phyloP scores from a whole-genome alignment of 73 alveolate genomes.

The Tetrahymena elliotti region DNA sequence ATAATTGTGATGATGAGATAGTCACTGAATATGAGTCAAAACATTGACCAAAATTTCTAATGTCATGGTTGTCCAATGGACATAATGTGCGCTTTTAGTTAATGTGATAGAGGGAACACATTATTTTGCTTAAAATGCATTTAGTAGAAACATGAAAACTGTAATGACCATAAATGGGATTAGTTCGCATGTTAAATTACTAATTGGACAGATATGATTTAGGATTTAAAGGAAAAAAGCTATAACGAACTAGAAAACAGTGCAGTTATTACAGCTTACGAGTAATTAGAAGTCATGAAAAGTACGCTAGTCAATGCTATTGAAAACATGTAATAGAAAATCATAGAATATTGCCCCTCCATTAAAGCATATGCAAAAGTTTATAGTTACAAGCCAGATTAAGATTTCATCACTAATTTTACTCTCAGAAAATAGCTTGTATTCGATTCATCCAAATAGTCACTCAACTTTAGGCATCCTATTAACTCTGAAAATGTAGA shows the following conservation, averaged over 20 bases:
- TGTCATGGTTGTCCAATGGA: neutral
- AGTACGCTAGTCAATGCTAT: neutral
- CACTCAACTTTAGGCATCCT: neutral
- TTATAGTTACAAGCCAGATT: neutral
- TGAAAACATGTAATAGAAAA: neutral
- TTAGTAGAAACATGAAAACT: neutral
- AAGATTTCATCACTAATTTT: neutral
- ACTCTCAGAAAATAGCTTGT: neutral
- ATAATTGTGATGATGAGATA: neutral
- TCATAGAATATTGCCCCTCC: neutral
- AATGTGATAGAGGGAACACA: neutral
- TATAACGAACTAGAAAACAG: neutral
- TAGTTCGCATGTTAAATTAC: neutral
- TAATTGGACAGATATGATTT: neutral
- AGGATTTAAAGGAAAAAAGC: neutral
- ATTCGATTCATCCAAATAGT: neutral
- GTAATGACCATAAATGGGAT: neutral
- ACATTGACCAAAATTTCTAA: neutral
- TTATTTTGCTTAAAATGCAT: neutral
- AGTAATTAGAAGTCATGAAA: neutral
- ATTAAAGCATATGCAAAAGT: neutral
- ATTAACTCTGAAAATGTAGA: neutral
- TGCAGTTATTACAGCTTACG: neutral
- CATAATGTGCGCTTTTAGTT: neutral
- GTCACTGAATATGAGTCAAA: neutral